Evolutionary conservation across 2,329 filamentous ascomycete genomes (phyloP).

Genomic region (Clonostachys byssicola): DNA sequence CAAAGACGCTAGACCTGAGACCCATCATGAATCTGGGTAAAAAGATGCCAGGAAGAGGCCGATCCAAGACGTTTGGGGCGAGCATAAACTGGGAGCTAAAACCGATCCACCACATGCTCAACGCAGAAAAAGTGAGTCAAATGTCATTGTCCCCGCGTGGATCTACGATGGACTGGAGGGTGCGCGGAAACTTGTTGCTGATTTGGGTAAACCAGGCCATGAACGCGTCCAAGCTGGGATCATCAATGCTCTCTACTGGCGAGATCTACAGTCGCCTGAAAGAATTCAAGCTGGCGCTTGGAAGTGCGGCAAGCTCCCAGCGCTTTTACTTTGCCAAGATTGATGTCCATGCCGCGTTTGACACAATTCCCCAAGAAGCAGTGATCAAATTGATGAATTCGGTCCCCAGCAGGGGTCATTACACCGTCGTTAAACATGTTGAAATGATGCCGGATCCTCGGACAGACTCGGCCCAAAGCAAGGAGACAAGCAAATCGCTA

Average conservation of each 20-base stretch:
- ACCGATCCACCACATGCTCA: conserved; percentile 73
- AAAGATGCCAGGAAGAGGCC: conserved; percentile 48
- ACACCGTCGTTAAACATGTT: conserved; percentile 70
- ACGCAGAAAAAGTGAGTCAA: conserved; percentile 64
- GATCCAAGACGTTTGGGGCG: conserved; percentile 52
- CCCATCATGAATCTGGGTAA: conserved; percentile 85
- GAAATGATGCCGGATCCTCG: conserved; percentile 56
- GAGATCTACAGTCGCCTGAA: conserved; percentile 76
- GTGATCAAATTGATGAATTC: conserved; percentile 63
- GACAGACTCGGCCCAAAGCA: conserved; percentile 4
- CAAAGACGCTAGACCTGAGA: conserved; percentile 72
- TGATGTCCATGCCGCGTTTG: conserved; percentile 89
- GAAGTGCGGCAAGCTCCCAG: conserved; percentile 16
- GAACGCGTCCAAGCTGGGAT: conserved; percentile 62
- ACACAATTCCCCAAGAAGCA: conserved; percentile 83
- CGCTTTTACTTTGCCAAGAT: conserved; percentile 84
- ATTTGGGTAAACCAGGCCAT: conserved; percentile 20
- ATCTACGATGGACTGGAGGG: background rate
- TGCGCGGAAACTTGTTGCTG: background rate
- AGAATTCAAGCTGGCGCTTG: conserved; percentile 54
- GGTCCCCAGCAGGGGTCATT: conserved; percentile 53
- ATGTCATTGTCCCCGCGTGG: background rate
- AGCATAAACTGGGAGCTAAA: conserved; percentile 50
- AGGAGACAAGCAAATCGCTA: conserved; percentile 25
- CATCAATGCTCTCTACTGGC: conserved; percentile 74